Conservation (phyloP, 169 alveolate genomes). For the Cyclospora cayetanensis region DNA sequence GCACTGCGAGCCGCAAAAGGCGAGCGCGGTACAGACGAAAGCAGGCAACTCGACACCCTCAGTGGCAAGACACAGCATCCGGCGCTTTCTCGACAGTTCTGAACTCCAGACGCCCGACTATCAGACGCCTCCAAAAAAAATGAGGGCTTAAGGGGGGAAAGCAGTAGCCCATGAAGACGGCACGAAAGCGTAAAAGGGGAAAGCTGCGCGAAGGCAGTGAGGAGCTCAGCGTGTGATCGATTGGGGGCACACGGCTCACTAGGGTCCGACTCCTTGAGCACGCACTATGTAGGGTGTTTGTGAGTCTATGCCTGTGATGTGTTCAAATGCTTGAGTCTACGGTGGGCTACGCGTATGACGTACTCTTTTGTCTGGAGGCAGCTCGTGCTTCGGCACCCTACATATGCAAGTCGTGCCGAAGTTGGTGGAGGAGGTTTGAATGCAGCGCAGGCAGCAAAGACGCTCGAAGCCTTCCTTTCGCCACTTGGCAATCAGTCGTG, state of each 20-base stretch:
- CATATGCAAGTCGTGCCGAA: constrained; percentile 98
- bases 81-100: background rate
- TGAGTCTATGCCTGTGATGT: background rate
- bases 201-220: too few relatives aligned
- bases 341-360: background rate
- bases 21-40: background rate
- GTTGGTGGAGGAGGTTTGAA: constrained; percentile 88
- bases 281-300: too few relatives aligned
- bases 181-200: too few relatives aligned
- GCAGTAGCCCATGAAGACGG: too few relatives aligned
- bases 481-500: constrained; percentile 98
- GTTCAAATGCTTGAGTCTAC: background rate
- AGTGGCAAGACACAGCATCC: background rate
- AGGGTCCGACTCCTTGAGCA: too few relatives aligned
- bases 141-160: too few relatives aligned
- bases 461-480: constrained; percentile 98
- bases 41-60: background rate
- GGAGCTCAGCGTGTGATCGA: too few relatives aligned
- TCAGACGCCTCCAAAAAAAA: too few relatives aligned
- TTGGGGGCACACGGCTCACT: too few relatives aligned
- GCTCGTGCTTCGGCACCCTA: constrained; percentile 97
- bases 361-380: constrained; percentile 85
- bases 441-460: constrained; percentile 94
- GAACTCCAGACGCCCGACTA: too few relatives aligned
- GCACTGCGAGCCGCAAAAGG: background rate